Evolutionary conservation across 768 basidiomycete genomes (phyloP).

Genomic region (Piloderma croceum): DNA sequence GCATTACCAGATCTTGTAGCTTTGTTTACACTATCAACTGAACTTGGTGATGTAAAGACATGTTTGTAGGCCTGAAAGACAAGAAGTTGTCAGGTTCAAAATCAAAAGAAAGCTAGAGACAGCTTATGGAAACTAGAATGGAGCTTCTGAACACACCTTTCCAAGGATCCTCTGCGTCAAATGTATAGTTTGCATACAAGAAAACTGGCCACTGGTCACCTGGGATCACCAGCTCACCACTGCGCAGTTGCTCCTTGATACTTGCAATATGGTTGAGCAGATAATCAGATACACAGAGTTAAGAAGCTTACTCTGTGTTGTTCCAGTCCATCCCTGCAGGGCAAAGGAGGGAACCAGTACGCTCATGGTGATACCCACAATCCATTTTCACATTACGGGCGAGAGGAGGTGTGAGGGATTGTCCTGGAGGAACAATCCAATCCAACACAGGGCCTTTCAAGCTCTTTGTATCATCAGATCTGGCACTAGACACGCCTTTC

Average conservation of each 20-base stretch:
- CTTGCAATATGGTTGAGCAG: slow-evolving; percentile 2
- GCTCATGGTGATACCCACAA: slow-evolving; percentile 16
- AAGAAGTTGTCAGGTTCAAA: too few species aligned
- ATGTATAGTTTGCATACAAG: slow-evolving; percentile 15
- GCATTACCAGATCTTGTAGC: slow-evolving; percentile 23
- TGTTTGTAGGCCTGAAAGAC: slow-evolving; percentile 19
- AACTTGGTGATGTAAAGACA: too few species aligned
- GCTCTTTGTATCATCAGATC: too few species aligned
- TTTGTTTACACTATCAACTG: slow-evolving; percentile 21
- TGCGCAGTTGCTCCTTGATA: slow-evolving; percentile 7
- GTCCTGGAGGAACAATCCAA: too few species aligned
- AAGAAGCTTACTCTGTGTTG: slow-evolving; percentile 11
- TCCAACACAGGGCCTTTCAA: too few species aligned
- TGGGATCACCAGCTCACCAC: slow-evolving; percentile 11
- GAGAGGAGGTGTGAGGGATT: too few species aligned
- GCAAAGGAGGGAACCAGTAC: slow-evolving; percentile 17
- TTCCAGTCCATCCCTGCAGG: slow-evolving; percentile 18
- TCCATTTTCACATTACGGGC: too few species aligned
- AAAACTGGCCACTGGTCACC: slow-evolving; percentile 24
- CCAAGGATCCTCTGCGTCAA: slow-evolving; percentile 22
- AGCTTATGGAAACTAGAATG: slow-evolving; percentile 17
- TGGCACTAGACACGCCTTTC: slow-evolving; percentile 20
- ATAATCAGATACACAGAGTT: neutral
- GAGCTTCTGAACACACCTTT: slow-evolving; percentile 18
- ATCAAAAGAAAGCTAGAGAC: neutral